Percentiles rank a stretch among this genome's conserved stretches.
These are phyloP conservation scores for Akanthomyces uredinophilus DNA, from an alignment of 2,329 filamentous ascomycete genomes.

Conservation along the genomic window DNA sequence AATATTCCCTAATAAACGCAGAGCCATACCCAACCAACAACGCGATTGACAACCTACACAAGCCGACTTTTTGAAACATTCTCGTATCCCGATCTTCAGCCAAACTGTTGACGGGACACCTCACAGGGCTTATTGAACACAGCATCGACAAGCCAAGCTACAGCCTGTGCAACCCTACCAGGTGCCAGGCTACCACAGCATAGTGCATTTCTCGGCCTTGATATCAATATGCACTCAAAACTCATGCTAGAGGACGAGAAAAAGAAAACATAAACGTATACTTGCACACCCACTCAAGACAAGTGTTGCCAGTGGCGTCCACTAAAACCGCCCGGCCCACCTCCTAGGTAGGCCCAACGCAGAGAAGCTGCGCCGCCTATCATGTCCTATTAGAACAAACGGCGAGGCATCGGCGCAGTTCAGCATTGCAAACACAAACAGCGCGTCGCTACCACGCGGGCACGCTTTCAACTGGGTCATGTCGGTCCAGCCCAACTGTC, in stretches of 20 bases:
- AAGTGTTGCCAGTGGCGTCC: not conserved
- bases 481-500: not conserved
- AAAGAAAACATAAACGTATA: conserved; percentile 9
- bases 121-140: not conserved
- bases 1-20: not conserved
- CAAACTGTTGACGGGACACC: not conserved
- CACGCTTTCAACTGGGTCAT: not conserved
- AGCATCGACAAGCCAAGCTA: not conserved
- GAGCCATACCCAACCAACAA: too few species aligned
- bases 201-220: not conserved
- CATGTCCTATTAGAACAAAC: not conserved
- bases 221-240: not conserved
- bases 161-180: not conserved
- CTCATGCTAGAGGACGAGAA: not conserved
- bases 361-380: not conserved
- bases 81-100: not conserved
- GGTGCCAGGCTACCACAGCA: too few species aligned
- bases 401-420: not conserved
- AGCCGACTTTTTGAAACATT: not conserved
- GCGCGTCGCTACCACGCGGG: not conserved
- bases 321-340: not conserved
- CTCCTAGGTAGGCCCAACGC: not conserved
- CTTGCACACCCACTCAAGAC: not conserved
- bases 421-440: not conserved
- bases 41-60: too few species aligned